phyloP scores from a whole-genome alignment of 495 filamentous ascomycete species.

The Neurospora sp. region DNA sequence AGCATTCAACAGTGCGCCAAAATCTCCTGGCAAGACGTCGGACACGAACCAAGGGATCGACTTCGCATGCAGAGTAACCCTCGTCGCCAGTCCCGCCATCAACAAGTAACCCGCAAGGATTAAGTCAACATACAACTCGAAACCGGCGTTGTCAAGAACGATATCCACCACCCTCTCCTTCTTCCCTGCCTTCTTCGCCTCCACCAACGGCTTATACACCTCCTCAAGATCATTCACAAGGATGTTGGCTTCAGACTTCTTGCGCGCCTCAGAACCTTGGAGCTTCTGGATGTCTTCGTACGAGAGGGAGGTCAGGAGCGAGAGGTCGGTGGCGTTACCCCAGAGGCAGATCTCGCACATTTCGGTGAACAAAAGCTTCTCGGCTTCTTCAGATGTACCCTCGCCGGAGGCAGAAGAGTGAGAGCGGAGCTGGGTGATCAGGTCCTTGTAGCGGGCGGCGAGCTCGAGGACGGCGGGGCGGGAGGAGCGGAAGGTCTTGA shows the following conservation, averaged over 20 bases:
- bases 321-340: constrained; percentile 96
- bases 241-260: constrained; percentile 78
- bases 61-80: constrained; percentile 86
- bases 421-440: constrained; percentile 56
- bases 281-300: constrained; percentile 96
- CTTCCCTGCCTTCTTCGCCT: constrained; percentile 50
- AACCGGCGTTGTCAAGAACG: constrained; percentile 91
- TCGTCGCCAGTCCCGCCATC: constrained; percentile 69
- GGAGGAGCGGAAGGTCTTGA: constrained; percentile 85
- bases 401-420: constrained; percentile 17
- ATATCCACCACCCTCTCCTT: constrained; percentile 69
- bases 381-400: constrained; percentile 48
- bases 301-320: constrained; percentile 76
- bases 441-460: constrained; percentile 70
- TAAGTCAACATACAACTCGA: constrained; percentile 91
- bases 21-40: constrained; percentile 81
- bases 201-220: constrained; percentile 61
- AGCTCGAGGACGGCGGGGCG: constrained; percentile 86
- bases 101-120: constrained; percentile 85
- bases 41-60: constrained; percentile 96
- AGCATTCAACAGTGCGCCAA: constrained; percentile 37
- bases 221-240: constrained; percentile 68
- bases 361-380: constrained; percentile 72
- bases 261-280: constrained; percentile 78
- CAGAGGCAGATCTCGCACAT: constrained; percentile 97